These are phyloP conservation scores for Penicillium psychrofluorescens DNA, from an alignment of 495 filamentous ascomycete genomes.

Conservation along the genomic window DNA sequence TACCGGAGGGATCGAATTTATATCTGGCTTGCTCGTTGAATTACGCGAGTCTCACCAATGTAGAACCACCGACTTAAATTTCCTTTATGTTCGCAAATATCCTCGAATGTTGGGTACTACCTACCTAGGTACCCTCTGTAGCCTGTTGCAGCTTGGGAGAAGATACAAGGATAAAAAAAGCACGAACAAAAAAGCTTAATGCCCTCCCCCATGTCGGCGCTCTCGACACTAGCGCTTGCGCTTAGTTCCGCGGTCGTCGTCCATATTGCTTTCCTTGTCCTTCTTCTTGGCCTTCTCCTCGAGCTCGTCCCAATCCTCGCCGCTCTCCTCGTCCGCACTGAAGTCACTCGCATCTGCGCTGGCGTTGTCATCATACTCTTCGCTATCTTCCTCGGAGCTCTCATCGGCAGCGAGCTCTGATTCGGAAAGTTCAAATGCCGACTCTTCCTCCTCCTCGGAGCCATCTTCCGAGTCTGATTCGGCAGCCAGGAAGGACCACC, in stretches of 20 bases:
- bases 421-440: conserved; percentile 82
- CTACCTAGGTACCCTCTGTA: no score
- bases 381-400: conserved; percentile 79
- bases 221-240: conserved; percentile 36
- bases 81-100: no score
- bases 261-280: conserved; percentile 65
- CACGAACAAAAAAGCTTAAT: neutral
- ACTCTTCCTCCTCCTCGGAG: conserved; percentile 78
- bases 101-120: no score
- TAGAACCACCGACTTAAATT: no score
- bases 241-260: conserved; percentile 58
- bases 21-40: no score
- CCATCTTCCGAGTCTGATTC: conserved; percentile 82
- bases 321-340: conserved; percentile 71
- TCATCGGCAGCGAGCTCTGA: conserved; percentile 74
- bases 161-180: neutral
- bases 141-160: neutral
- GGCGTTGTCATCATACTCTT: conserved; percentile 80
- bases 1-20: no score
- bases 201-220: neutral
- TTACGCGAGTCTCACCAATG: no score
- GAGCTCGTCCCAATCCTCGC: conserved; percentile 88
- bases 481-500: conserved; percentile 86
- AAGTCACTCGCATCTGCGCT: conserved; percentile 68
- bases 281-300: conserved; percentile 86